Evolutionary conservation across 106 monocot species (phyloP).

Genomic region (Dendrobium huoshanense): DNA sequence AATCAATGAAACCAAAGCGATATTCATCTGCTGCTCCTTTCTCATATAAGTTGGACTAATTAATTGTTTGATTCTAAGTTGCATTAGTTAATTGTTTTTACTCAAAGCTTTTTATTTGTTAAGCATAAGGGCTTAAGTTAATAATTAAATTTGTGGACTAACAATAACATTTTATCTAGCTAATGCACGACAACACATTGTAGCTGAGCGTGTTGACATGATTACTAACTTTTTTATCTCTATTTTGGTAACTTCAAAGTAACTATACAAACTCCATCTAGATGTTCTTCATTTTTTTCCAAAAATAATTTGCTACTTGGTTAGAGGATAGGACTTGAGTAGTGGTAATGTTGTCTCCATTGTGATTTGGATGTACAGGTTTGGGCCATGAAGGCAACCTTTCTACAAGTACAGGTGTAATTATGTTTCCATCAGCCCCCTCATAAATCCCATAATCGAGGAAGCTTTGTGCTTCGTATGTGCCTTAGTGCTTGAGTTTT

Average conservation of each 20-base stretch:
- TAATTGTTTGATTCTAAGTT: not conserved
- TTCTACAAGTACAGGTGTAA: not conserved
- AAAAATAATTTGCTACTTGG: not conserved
- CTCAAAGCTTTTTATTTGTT: not conserved
- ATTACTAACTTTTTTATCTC: conserved; percentile 82
- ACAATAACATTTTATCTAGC: conserved; percentile 42
- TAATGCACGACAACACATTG: conserved; percentile 91
- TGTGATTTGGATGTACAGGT: not conserved
- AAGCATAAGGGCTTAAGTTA: not conserved
- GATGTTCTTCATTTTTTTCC: not conserved
- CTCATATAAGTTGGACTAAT: conserved; percentile 49
- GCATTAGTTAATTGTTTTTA: not conserved
- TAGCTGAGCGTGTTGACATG: conserved; percentile 90
- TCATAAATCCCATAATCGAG: too few species aligned
- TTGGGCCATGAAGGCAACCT: not conserved
- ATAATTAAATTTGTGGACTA: too few species aligned
- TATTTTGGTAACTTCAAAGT: conserved; percentile 72
- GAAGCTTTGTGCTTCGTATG: not conserved
- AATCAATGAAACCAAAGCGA: conserved; percentile 91
- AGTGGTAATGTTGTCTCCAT: not conserved
- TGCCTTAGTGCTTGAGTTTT: not conserved
- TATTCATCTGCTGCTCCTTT: conserved; percentile 98
- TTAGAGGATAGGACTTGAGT: not conserved
- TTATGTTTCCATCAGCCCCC: too few species aligned
- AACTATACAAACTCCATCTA: not conserved